These are phyloP conservation scores for Rhizopus delemar DNA, from an alignment of 371 early-diverging fungal species.

Conservation along the genomic window DNA sequence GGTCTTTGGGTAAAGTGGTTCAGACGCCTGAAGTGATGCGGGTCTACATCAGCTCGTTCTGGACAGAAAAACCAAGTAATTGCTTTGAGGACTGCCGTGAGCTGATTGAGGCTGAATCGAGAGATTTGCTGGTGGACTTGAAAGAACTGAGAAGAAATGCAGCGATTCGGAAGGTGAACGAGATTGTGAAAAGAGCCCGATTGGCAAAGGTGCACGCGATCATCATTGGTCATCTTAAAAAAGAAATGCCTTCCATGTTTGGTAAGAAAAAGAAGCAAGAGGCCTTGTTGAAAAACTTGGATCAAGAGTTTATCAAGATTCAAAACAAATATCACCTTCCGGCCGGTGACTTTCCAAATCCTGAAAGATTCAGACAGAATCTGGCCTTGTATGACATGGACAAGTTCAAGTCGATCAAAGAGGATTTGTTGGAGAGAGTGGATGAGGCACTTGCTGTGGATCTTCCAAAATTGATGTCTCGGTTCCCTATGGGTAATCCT, in stretches of 20 bases:
- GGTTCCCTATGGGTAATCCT: conserved; percentile 41
- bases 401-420: conserved; percentile 73
- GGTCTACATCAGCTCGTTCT: conserved; percentile 82
- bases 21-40: conserved; percentile 88
- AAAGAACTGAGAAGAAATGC: conserved; percentile 77
- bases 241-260: conserved; percentile 81
- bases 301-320: conserved; percentile 73
- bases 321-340: conserved; percentile 70
- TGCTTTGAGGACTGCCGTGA: conserved; percentile 71
- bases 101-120: conserved; percentile 77
- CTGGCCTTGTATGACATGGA: conserved; percentile 75
- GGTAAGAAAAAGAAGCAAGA: conserved; percentile 79
- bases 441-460: conserved; percentile 53
- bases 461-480: conserved; percentile 40
- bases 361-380: conserved; percentile 61
- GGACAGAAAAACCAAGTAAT: conserved; percentile 74
- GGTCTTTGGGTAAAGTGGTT: conserved; percentile 89
- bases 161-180: conserved; percentile 82
- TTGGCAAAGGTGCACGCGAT: conserved; percentile 78
- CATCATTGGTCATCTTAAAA: conserved; percentile 75
- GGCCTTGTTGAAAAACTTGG: conserved; percentile 69
- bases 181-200: conserved; percentile 86
- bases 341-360: conserved; percentile 74
- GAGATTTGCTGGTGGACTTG: conserved; percentile 74
- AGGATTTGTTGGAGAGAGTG: conserved; percentile 56